Conservation (phyloP, 108 stramenopile species). For the Tribonema minus region DNA sequence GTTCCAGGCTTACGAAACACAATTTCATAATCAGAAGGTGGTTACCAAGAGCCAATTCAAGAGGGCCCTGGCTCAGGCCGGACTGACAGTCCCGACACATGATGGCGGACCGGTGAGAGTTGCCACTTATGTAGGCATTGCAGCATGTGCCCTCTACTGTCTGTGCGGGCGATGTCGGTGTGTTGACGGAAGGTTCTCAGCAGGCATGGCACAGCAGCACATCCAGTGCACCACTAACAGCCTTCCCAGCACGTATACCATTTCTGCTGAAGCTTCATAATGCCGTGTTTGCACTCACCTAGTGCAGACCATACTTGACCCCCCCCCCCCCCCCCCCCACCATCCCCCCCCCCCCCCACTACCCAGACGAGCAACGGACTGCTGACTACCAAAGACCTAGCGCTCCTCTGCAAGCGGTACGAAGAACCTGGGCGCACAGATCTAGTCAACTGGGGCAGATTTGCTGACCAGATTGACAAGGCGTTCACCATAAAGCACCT, state of each 20-base stretch:
- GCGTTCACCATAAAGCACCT: neutral
- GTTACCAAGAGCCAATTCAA: neutral
- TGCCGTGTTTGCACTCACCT: too few relatives aligned
- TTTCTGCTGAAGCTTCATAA: too few relatives aligned
- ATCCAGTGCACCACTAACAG: too few relatives aligned
- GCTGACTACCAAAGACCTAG: neutral
- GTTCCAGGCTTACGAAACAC: neutral
- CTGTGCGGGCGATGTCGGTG: too few relatives aligned
- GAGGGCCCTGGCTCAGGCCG: neutral
- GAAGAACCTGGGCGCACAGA: neutral
- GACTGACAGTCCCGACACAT: neutral
- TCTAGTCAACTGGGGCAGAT: neutral
- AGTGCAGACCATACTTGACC: too few relatives aligned
- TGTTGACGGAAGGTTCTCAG: too few relatives aligned
- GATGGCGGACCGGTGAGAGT: neutral
- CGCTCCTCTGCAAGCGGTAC: neutral
- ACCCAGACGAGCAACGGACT: neutral
- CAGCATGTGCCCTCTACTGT: too few relatives aligned
- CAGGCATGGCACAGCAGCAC: too few relatives aligned
- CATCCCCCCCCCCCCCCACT: too few relatives aligned
- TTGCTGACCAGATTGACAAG: neutral
- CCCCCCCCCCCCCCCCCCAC: too few relatives aligned
- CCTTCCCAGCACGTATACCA: too few relatives aligned
- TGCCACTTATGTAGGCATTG: too few relatives aligned
- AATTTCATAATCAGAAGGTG: neutral